These are phyloP conservation scores for Picochlorum sp. DNA, from an alignment of 139 green algal genomes.

Conservation along the genomic window DNA sequence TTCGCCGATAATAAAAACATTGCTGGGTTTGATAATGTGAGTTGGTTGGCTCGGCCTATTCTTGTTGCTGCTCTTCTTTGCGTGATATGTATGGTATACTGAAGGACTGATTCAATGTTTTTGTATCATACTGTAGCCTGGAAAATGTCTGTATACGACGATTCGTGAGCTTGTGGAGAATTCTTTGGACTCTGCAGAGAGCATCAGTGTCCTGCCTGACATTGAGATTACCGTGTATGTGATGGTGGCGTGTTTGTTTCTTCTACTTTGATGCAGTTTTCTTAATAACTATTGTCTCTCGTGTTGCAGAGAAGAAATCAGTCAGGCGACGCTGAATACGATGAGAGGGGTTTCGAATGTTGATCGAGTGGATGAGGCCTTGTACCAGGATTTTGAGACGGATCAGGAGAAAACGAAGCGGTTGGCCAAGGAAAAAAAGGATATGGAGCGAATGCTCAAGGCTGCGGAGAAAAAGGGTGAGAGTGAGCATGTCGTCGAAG, in stretches of 20 bases:
- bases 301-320: constrained; percentile 67
- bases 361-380: constrained; percentile 68
- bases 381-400: constrained; percentile 91
- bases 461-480: constrained; percentile 58
- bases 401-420: constrained; percentile 70
- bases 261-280: background rate
- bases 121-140: constrained; percentile 54
- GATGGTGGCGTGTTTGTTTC: no score
- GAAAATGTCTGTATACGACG: constrained; percentile 94
- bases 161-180: constrained; percentile 95
- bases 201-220: constrained; percentile 61
- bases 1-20: constrained; percentile 99
- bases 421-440: constrained; percentile 69
- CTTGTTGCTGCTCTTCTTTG: background rate
- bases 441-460: constrained; percentile 68
- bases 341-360: constrained; percentile 72
- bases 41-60: constrained; percentile 5
- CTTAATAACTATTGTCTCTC: background rate
- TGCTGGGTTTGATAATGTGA: constrained; percentile 93
- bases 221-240: constrained; percentile 52
- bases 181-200: constrained; percentile 82
- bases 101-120: background rate
- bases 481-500: constrained; percentile 27
- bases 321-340: constrained; percentile 58
- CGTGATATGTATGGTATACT: background rate